Percentiles rank a stretch among this genome's conserved stretches.
These are phyloP conservation scores for Pseudocercospora pini-densiflorae DNA, from an alignment of 2,329 filamentous ascomycete species.

Conservation along the genomic window DNA sequence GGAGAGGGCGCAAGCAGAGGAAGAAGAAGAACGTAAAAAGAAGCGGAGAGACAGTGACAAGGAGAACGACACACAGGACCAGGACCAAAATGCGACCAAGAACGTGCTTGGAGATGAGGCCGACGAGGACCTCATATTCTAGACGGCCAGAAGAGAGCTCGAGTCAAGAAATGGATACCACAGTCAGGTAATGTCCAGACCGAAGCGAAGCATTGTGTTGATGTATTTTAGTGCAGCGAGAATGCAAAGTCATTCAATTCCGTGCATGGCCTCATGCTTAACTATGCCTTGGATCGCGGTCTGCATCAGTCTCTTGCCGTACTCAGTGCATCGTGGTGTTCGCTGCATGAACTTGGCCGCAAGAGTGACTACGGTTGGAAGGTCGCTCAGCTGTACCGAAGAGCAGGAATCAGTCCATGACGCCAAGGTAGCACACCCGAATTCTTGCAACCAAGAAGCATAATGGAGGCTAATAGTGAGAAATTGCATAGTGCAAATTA, in stretches of 20 bases:
- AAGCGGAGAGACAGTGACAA: slow-evolving; percentile 35
- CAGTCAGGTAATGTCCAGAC: slow-evolving; percentile 3
- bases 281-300: neutral
- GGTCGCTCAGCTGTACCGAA: neutral
- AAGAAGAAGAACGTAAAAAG: slow-evolving; percentile 39
- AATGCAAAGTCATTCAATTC: neutral
- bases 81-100: slow-evolving; percentile 26
- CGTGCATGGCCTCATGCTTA: neutral
- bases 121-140: slow-evolving; percentile 38
- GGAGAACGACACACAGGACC: slow-evolving; percentile 34
- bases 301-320: neutral
- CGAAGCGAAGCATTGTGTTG: neutral
- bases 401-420: neutral
- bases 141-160: neutral
- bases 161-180: neutral
- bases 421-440: neutral
- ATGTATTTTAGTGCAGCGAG: neutral
- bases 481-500: neutral
- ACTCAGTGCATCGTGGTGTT: neutral
- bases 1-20: slow-evolving; percentile 54
- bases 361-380: neutral
- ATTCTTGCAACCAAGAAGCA: too few relatives aligned
- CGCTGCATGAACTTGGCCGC: neutral
- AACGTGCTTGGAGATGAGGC: slow-evolving; percentile 44
- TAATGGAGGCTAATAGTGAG: neutral